A percentile compares a stretch with the other conserved stretches of the same genome.
phyloP scores from a whole-genome alignment of 75 land plant species.

The Azolla pinnata region DNA sequence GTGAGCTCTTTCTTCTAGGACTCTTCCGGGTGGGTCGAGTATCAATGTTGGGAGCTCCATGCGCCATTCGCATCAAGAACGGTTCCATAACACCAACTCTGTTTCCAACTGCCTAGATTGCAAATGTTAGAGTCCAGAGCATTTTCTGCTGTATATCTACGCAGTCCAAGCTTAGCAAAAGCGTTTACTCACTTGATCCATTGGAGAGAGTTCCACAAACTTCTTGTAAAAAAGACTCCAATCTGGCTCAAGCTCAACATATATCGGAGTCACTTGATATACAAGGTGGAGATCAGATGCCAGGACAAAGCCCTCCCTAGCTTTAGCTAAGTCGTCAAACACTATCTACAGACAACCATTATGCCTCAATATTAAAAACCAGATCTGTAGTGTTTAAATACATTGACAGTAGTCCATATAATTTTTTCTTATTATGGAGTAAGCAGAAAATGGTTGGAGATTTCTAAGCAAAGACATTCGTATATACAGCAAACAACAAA shows the following conservation, averaged over 20 bases:
- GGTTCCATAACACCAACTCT: slow-evolving; percentile 85
- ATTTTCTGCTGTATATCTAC: too few species aligned
- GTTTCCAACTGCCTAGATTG: slow-evolving; percentile 75
- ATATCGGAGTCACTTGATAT: slow-evolving; percentile 85
- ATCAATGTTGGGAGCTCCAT: slow-evolving; percentile 74
- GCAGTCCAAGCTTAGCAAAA: slow-evolving; percentile 1
- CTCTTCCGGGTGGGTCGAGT: slow-evolving; percentile 28
- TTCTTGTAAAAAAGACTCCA: slow-evolving; percentile 90
- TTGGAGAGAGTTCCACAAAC: slow-evolving; percentile 69
- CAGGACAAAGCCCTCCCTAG: slow-evolving; percentile 94
- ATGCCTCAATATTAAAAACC: too few species aligned
- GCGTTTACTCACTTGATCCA: slow-evolving; percentile 83
- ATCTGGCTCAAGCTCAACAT: slow-evolving; percentile 96
- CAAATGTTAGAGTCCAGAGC: too few species aligned
- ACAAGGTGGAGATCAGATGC: slow-evolving; percentile 95
- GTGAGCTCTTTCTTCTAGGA: slow-evolving; percentile 20
- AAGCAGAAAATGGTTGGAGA: too few species aligned
- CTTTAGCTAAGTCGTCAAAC: slow-evolving; percentile 85
- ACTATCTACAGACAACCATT: slow-evolving; percentile 80
- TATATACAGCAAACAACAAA: too few species aligned
- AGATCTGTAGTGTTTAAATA: too few species aligned
- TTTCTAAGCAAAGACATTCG: too few species aligned
- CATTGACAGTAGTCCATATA: too few species aligned
- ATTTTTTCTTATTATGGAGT: too few species aligned
- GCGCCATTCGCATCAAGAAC: slow-evolving; percentile 97